Conservation (phyloP, 768 basidiomycete genomes). For the Lactarius quietus region DNA sequence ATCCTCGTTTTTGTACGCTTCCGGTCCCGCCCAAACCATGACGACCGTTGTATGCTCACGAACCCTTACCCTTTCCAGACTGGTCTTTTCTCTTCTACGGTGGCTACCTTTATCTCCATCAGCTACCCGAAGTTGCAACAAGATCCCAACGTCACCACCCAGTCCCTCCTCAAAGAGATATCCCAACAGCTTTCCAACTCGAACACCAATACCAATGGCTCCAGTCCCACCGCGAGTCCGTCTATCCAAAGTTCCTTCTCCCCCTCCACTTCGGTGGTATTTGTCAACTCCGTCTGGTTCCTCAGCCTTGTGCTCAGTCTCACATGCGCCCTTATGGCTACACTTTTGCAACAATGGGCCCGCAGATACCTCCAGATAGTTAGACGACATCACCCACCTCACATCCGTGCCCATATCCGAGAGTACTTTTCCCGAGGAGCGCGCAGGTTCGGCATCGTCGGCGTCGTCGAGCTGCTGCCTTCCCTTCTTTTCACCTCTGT, state of each 20-base stretch:
- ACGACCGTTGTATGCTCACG: no score
- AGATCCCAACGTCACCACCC: not conserved
- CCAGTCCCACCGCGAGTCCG: not conserved
- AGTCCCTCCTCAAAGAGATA: not conserved
- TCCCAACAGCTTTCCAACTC: not conserved
- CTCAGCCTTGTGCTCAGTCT: constrained; percentile 16
- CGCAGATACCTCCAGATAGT: constrained; percentile 9
- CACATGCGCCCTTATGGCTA: constrained; percentile 13
- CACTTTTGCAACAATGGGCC: constrained; percentile 13
- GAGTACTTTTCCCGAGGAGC: constrained; percentile 6
- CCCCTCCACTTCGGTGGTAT: not conserved
- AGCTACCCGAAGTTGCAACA: not conserved
- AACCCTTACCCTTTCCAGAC: not conserved
- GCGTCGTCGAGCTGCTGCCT: constrained; percentile 8
- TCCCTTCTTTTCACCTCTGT: constrained; percentile 4
- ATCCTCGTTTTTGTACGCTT: not conserved
- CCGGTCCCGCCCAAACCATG: not conserved
- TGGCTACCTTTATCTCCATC: not conserved
- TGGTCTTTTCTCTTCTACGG: not conserved
- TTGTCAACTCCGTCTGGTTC: constrained; percentile 15
- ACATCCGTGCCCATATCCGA: constrained; percentile 5
- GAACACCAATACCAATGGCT: not conserved
- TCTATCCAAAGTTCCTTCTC: not conserved
- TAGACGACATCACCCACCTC: constrained; percentile 4
- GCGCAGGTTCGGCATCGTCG: not conserved